Evolutionary conservation across 2,329 filamentous ascomycete genomes (phyloP), one percentile per base, ranked within the genome.

Genomic region (Nannizzia gypsea): DNA sequence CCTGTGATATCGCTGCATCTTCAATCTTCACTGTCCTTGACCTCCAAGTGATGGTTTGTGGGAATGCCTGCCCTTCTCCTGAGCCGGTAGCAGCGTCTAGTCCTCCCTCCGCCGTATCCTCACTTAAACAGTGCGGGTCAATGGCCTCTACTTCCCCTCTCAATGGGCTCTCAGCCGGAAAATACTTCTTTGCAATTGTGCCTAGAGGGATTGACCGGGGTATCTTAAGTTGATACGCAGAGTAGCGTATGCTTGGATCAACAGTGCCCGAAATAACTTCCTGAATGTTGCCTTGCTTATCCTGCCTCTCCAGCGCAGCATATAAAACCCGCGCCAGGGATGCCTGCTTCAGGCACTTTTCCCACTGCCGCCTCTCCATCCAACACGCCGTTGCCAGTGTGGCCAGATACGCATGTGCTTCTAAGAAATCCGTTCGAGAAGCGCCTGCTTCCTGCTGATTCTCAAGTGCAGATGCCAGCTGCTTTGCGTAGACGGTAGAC

Each of bases 191-290:
- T 1, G 89, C 88, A 64, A 97, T 88, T 6, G 84, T 82, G 0
- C 87, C 81, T 56, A 96, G 86, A 2, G 91, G 86, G 59, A 90
- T 83, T 1, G 90, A 96, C 48, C 93, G 85, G 0, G 92, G 88
- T 34, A 95, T 83, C 71, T 92, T 88, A 70, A 90, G 81, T 73
- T 96, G 90, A 72, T 97, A 97, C 17, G 93, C 90, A 38, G 91
- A 91, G 72, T 95, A 97, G 64, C 92, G 86, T 67, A 99, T 89
- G 63, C 90, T 95, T 1, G 91, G 91, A 70, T 99, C 93, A 63
- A 96, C 86, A 3, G 88, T 95, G 67, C 88, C 86, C 55, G 87
- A 84, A 60, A 99, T 77, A 24, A 96, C 80, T 63, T 97, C 92
- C 70, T 88, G 90, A 78, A 89, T 93, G 38, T 88, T 78, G 61